phyloP scores from a whole-genome alignment of 306 rosid species.

The Quercus variabilis region DNA sequence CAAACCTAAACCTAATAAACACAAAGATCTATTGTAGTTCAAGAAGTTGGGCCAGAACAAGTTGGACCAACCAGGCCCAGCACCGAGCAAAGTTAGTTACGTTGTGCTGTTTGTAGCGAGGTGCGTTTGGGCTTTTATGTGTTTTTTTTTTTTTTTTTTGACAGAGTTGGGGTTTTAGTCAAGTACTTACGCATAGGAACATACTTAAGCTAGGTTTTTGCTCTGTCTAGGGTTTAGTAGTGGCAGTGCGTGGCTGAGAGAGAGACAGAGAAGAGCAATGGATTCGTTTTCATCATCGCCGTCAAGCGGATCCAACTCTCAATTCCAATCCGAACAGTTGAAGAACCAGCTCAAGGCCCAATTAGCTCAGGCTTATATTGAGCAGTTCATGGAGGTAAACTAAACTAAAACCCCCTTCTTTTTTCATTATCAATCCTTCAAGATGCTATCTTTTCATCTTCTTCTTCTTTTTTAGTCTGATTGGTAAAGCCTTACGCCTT shows the following conservation, averaged over 20 bases:
- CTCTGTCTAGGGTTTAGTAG: slow-evolving; percentile 9
- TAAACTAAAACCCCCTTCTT: background rate
- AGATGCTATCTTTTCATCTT: background rate
- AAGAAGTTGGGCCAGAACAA: too few relatives aligned
- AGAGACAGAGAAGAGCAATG: slow-evolving; percentile 35
- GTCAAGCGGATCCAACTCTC: slow-evolving; percentile 28
- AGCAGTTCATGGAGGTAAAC: slow-evolving; percentile 88
- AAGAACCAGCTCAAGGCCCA: slow-evolving; percentile 75
- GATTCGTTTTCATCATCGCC: slow-evolving; percentile 84
- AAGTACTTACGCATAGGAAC: too few relatives aligned
- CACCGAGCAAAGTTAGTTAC: too few relatives aligned
- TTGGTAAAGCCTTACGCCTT: background rate
- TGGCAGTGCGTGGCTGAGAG: background rate
- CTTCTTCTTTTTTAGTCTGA: background rate
- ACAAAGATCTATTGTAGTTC: too few relatives aligned
- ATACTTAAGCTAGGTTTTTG: too few relatives aligned
- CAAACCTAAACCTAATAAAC: background rate
- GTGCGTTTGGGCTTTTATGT: too few relatives aligned
- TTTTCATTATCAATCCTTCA: background rate
- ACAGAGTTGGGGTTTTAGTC: too few relatives aligned
- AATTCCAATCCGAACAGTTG: slow-evolving; percentile 39
- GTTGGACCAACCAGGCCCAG: too few relatives aligned
- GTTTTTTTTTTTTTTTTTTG: too few relatives aligned
- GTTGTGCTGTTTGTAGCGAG: too few relatives aligned
- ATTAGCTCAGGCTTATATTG: slow-evolving; percentile 90